phyloP scores from a whole-genome alignment of 2,329 filamentous ascomycete species.

The Pseudopyrenochaeta lycopersici region DNA sequence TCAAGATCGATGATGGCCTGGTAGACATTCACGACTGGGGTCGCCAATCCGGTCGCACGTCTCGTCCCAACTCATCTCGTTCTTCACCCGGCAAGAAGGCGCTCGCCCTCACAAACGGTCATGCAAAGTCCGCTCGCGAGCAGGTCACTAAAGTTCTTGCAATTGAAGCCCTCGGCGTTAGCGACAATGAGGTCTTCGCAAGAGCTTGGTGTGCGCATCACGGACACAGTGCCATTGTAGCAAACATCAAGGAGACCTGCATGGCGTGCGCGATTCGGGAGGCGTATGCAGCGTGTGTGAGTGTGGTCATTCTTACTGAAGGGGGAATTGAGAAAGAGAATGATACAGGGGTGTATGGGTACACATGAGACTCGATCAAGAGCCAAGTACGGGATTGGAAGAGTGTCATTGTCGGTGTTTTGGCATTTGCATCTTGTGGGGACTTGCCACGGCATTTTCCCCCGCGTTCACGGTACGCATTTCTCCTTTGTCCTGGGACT shows the following conservation, averaged over 20 bases:
- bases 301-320: slow-evolving; percentile 72
- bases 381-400: neutral
- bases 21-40: slow-evolving; percentile 74
- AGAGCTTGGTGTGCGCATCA: slow-evolving; percentile 81
- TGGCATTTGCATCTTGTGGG: slow-evolving; percentile 9
- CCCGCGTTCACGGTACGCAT: slow-evolving; percentile 1
- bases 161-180: slow-evolving; percentile 76
- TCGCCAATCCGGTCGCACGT: slow-evolving; percentile 40
- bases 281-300: slow-evolving; percentile 77
- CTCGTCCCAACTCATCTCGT: slow-evolving; percentile 39
- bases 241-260: slow-evolving; percentile 74
- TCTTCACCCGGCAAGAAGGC: slow-evolving; percentile 45
- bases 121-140: slow-evolving; percentile 36
- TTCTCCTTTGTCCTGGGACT: slow-evolving; percentile 1
- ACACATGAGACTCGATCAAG: slow-evolving; percentile 6
- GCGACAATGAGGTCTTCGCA: slow-evolving; percentile 79
- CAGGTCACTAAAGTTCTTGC: slow-evolving; percentile 71
- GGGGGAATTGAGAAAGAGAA: slow-evolving; percentile 56
- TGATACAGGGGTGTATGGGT: slow-evolving; percentile 43
- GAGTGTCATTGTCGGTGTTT: slow-evolving; percentile 3
- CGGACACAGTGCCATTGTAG: slow-evolving; percentile 75
- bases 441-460: slow-evolving; percentile 7
- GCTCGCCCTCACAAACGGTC: slow-evolving; percentile 30
- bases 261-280: slow-evolving; percentile 79
- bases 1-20: slow-evolving; percentile 69